phyloP scores from a whole-genome alignment of 305 asterid genomes.

The Petunia hybrid region DNA sequence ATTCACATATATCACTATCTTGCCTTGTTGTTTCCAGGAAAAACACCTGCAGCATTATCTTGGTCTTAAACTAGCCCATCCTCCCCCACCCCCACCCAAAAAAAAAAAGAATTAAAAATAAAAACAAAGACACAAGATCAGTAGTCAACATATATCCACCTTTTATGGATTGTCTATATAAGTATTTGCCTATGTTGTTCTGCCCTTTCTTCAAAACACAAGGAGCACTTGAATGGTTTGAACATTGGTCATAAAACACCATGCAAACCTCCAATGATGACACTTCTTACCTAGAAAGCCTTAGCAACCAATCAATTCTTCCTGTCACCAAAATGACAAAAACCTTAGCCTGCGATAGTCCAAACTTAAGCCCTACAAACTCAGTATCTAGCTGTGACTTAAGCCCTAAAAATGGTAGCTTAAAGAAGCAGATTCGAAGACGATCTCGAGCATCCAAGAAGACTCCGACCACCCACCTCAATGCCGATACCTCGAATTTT shows the following conservation, averaged over 20 bases:
- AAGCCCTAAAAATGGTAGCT: constrained; percentile 33
- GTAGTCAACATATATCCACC: constrained; percentile 21
- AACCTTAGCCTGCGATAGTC: constrained; percentile 26
- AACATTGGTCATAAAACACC: neutral
- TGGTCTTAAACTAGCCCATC: neutral
- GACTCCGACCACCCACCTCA: constrained; percentile 51
- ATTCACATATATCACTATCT: constrained; percentile 25
- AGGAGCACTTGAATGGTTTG: neutral
- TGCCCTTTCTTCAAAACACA: neutral
- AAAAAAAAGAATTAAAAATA: neutral
- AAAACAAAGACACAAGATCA: neutral
- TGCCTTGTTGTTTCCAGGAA: constrained; percentile 23
- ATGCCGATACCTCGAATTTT: constrained; percentile 53
- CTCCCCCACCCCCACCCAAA: neutral
- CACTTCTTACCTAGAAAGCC: neutral
- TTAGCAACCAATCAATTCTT: neutral
- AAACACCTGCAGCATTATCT: constrained; percentile 13
- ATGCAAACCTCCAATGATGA: constrained; percentile 22
- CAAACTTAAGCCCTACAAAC: constrained; percentile 20
- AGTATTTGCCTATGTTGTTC: constrained; percentile 1
- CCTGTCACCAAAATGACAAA: neutral
- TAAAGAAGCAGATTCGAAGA: constrained; percentile 43
- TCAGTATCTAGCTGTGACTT: constrained; percentile 18
- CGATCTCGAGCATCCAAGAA: constrained; percentile 54
- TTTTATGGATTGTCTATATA: neutral